Evolutionary conservation across 2,329 filamentous ascomycete genomes (phyloP).

Genomic region (Cordyceps militaris): DNA sequence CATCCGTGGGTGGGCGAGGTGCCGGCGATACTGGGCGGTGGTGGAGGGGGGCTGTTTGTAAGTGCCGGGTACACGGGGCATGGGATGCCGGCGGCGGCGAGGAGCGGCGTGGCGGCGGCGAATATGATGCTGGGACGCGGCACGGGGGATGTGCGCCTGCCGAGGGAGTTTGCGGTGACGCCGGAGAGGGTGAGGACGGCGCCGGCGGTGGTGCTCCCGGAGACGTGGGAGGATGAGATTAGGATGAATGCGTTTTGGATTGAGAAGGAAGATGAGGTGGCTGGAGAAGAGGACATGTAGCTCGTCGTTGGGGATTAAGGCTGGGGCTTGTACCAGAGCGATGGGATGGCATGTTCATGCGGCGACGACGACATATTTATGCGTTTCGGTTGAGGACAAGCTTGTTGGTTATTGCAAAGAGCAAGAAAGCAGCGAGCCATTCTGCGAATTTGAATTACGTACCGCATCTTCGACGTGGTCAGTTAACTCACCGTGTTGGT

Average conservation of each 20-base stretch:
- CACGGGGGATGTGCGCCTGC: conserved; percentile 33
- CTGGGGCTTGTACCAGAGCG: no score
- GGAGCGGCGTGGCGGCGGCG: conserved; percentile 58
- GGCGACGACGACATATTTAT: no score
- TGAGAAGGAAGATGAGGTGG: no score
- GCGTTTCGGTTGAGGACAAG: no score
- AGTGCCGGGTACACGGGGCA: conserved; percentile 65
- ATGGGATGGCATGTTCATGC: no score
- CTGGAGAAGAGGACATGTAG: no score
- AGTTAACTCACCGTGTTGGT: no score
- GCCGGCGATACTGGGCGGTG: conserved; percentile 43
- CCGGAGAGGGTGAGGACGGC: conserved; percentile 23
- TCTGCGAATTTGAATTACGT: no score
- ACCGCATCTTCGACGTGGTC: no score
- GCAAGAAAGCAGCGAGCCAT: no score
- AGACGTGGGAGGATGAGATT: conserved; percentile 7
- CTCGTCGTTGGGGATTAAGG: no score
- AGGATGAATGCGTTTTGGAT: conserved; percentile 8
- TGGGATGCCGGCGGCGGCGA: conserved; percentile 67
- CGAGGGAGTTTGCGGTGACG: conserved; percentile 33
- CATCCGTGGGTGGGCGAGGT: conserved; percentile 65
- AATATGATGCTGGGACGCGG: conserved; percentile 46
- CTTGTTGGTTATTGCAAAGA: no score
- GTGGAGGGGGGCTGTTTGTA: conserved; percentile 56
- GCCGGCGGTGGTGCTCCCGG: background rate